phyloP scores from a whole-genome alignment of 1,284 basidiomycete genomes.

The Prillingera fragicola region DNA sequence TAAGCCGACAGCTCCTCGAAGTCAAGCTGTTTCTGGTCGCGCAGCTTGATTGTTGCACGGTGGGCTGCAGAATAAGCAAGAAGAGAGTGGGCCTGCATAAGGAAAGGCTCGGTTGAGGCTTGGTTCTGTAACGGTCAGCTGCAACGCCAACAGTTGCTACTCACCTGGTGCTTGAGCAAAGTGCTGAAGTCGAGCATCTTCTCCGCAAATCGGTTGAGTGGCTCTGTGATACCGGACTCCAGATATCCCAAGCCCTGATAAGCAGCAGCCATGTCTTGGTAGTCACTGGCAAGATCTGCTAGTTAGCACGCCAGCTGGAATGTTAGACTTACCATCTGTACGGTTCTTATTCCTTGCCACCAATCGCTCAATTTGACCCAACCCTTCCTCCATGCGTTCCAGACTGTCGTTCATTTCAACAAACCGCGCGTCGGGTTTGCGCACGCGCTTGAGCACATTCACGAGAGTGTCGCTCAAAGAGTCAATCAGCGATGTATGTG shows the following conservation, averaged over 20 bases:
- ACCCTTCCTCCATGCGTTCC: slow-evolving; percentile 90
- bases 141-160: slow-evolving; percentile 30
- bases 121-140: slow-evolving; percentile 58
- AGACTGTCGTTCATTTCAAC: slow-evolving; percentile 82
- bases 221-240: slow-evolving; percentile 95
- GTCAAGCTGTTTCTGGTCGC: slow-evolving; percentile 97
- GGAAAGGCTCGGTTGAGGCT: slow-evolving; percentile 77
- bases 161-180: slow-evolving; percentile 70
- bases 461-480: slow-evolving; percentile 91
- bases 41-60: slow-evolving; percentile 80
- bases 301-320: slow-evolving; percentile 46
- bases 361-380: slow-evolving; percentile 71
- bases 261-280: slow-evolving; percentile 90
- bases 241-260: slow-evolving; percentile 95
- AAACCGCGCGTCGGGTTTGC: slow-evolving; percentile 95
- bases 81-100: slow-evolving; percentile 81
- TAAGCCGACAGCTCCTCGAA: slow-evolving; percentile 97
- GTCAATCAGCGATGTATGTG: slow-evolving; percentile 76
- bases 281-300: slow-evolving; percentile 92
- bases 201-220: slow-evolving; percentile 90
- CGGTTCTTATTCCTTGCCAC: slow-evolving; percentile 68
- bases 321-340: slow-evolving; percentile 71
- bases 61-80: slow-evolving; percentile 84
- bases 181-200: slow-evolving; percentile 89
- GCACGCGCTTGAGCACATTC: slow-evolving; percentile 82